A percentile compares a stretch with the other conserved stretches of the same genome.
phyloP scores from a whole-genome alignment of 495 filamentous ascomycete species.

The Cercophora newfieldiana region DNA sequence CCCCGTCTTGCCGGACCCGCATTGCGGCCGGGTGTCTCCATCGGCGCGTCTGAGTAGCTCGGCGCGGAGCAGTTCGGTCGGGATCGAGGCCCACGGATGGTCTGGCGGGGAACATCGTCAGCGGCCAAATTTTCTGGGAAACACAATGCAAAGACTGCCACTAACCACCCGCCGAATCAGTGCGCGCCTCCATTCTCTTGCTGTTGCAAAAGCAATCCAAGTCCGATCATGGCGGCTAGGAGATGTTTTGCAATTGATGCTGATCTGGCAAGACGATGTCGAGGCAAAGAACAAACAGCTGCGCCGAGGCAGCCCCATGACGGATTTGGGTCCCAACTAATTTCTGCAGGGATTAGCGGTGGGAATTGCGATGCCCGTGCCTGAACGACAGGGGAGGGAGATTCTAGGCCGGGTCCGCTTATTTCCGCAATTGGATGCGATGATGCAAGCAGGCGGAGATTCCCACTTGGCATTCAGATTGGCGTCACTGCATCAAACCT shows the following conservation, averaged over 20 bases:
- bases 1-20: conserved; percentile 61
- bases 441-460: not conserved
- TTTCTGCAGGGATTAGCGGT: not conserved
- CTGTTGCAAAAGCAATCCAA: not conserved
- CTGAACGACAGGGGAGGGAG: not conserved
- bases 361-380: not conserved
- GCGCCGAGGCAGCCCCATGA: not conserved
- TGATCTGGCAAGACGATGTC: not conserved
- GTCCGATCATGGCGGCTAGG: conserved; percentile 4
- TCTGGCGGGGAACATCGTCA: conserved; percentile 22
- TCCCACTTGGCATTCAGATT: not conserved
- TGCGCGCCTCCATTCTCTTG: conserved; percentile 22
- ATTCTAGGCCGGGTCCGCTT: not conserved
- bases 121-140: not conserved
- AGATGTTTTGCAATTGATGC: not conserved
- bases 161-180: conserved; percentile 20
- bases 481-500: not conserved
- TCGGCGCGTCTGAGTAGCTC: conserved; percentile 50
- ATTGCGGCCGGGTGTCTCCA: conserved; percentile 50
- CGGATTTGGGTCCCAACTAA: not conserved
- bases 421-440: not conserved
- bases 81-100: conserved; percentile 47
- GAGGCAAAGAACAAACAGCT: not conserved
- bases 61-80: conserved; percentile 51
- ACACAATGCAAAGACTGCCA: not conserved